A percentile compares a stretch with the other conserved stretches of the same genome.
These are phyloP conservation scores for Lactarius hengduanensis DNA, from an alignment of 768 basidiomycete species.

Conservation along the genomic window DNA sequence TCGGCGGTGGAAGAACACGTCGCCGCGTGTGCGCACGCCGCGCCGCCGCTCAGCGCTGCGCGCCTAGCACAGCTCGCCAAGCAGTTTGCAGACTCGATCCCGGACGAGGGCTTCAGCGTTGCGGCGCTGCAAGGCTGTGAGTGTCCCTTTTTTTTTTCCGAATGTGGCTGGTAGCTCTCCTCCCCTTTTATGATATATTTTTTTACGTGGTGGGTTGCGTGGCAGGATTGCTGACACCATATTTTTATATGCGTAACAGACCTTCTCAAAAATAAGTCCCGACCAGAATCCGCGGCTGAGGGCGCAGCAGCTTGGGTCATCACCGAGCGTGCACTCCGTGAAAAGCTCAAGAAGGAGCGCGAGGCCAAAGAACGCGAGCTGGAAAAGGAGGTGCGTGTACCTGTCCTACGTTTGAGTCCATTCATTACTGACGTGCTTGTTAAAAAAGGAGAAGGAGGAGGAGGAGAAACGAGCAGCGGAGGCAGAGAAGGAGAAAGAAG, in stretches of 20 bases:
- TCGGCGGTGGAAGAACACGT: conserved; percentile 64
- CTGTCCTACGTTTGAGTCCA: conserved; percentile 19
- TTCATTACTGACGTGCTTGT: conserved; percentile 29
- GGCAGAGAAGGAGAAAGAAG: conserved; percentile 39
- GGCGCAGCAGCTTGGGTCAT: conserved; percentile 71
- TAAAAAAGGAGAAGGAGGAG: conserved; percentile 61
- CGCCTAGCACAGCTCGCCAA: conserved; percentile 70
- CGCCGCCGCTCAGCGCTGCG: conserved; percentile 61
- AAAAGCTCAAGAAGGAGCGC: conserved; percentile 69
- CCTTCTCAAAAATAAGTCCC: conserved; percentile 79
- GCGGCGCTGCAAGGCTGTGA: conserved; percentile 89
- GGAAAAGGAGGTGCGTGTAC: conserved; percentile 54
- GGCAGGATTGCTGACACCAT: conserved; percentile 25
- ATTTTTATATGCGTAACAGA: conserved; percentile 41
- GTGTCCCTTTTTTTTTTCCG: conserved; percentile 37
- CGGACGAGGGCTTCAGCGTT: conserved; percentile 84
- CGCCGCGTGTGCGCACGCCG: conserved; percentile 55
- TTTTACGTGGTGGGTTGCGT: conserved; percentile 27
- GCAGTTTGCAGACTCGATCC: conserved; percentile 76
- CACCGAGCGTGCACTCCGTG: conserved; percentile 71
- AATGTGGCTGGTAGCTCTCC: conserved; percentile 27
- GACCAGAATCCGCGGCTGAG: conserved; percentile 71
- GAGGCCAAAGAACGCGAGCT: conserved; percentile 68
- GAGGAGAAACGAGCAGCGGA: conserved; percentile 60
- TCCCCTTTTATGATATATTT: conserved; percentile 14